Conservation (phyloP, 1,284 basidiomycete genomes). For the Sanghuangporus sanghuang region DNA sequence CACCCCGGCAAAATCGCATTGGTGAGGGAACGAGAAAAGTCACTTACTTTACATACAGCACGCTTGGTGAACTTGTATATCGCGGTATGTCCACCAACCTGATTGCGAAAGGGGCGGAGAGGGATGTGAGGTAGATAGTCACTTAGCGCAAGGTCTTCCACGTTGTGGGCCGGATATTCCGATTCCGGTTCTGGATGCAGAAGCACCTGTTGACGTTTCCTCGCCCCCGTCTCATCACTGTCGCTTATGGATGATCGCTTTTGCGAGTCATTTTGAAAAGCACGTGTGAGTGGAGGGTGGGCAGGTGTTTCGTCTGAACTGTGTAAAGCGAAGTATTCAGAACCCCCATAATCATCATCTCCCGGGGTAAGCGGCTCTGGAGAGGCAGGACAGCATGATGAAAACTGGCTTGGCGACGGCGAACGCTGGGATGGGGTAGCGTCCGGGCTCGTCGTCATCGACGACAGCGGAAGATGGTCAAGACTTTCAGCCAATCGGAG, state of each 20-base stretch:
- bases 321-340: background rate
- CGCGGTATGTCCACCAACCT: slow-evolving; percentile 94
- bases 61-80: slow-evolving; percentile 98
- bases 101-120: slow-evolving; percentile 92
- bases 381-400: background rate
- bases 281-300: slow-evolving; percentile 1
- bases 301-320: background rate
- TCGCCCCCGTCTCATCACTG: background rate
- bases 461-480: background rate
- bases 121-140: slow-evolving; percentile 84
- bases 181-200: background rate
- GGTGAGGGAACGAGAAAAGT: slow-evolving; percentile 20
- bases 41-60: slow-evolving; percentile 93
- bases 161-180: slow-evolving; percentile 6
- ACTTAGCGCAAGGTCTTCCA: slow-evolving; percentile 32
- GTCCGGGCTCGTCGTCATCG: slow-evolving; percentile 6
- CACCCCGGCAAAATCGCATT: slow-evolving; percentile 13
- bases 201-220: background rate
- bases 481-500: background rate
- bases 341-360: slow-evolving; percentile 13
- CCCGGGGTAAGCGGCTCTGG: background rate
- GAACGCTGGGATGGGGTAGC: slow-evolving; percentile 16
- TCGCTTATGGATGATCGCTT: background rate
- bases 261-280: background rate
- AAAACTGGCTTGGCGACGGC: slow-evolving; percentile 21